Conservation (phyloP, 2,329 filamentous ascomycete genomes). For the Leptosphaerulina australis region DNA sequence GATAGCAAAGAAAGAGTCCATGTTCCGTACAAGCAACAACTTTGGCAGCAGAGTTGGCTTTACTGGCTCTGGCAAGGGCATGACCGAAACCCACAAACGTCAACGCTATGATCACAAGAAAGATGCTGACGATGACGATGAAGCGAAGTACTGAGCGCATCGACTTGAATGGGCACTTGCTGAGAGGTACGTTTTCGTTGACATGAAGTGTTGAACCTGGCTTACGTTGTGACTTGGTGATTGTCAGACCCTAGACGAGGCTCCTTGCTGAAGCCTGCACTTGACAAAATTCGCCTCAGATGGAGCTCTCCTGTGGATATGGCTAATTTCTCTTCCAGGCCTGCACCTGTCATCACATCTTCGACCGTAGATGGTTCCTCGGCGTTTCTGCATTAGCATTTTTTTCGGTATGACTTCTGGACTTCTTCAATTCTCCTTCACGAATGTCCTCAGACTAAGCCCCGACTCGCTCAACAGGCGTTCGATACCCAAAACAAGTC, state of each 20-base stretch:
- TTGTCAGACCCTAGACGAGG: constrained; percentile 21
- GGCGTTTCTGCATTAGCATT: constrained; percentile 32
- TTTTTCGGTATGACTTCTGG: constrained; percentile 32
- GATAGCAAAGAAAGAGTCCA: constrained; percentile 90
- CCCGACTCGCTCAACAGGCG: constrained; percentile 31
- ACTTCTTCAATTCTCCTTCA: constrained; percentile 6
- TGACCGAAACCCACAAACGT: constrained; percentile 88
- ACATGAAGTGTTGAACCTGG: constrained; percentile 16
- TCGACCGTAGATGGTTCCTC: not conserved
- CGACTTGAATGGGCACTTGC: not conserved
- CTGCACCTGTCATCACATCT: not conserved
- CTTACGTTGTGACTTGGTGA: constrained; percentile 28
- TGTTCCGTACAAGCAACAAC: constrained; percentile 92
- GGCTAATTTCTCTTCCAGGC: constrained; percentile 4
- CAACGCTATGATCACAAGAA: constrained; percentile 77
- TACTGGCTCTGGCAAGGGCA: constrained; percentile 90
- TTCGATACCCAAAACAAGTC: constrained; percentile 31
- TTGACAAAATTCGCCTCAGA: not conserved
- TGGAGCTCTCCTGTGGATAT: not conserved
- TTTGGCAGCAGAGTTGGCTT: constrained; percentile 92
- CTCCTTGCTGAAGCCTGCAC: not conserved
- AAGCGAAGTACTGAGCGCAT: constrained; percentile 20
- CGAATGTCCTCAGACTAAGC: constrained; percentile 28
- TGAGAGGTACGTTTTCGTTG: constrained; percentile 1
- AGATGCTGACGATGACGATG: constrained; percentile 36